Conservation (phyloP, 495 filamentous ascomycete species). For the Bathelium albidoporum region DNA sequence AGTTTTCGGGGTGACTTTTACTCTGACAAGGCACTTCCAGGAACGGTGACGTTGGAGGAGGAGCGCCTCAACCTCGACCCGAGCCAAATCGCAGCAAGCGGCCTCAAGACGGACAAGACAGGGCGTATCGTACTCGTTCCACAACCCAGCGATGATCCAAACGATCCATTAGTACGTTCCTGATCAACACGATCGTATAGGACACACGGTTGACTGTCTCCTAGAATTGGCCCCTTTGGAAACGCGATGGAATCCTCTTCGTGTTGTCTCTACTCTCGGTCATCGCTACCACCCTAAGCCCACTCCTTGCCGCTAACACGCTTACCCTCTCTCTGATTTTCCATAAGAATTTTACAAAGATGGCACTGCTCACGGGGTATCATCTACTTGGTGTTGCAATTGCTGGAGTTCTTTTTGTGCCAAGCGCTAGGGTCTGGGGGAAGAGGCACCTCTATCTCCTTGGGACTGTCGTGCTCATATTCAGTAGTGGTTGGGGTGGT, state of each 20-base stretch:
- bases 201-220: constrained; percentile 16
- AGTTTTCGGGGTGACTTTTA: background rate
- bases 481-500: constrained; percentile 72
- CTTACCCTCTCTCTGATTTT: constrained; percentile 57
- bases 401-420: constrained; percentile 72
- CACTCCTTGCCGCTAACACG: constrained; percentile 81
- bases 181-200: constrained; percentile 1
- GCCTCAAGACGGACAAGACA: constrained; percentile 26
- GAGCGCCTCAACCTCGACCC: constrained; percentile 5
- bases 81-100: constrained; percentile 5
- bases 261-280: constrained; percentile 71
- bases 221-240: constrained; percentile 86
- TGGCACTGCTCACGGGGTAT: constrained; percentile 79
- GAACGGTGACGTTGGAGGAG: constrained; percentile 20
- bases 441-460: constrained; percentile 80
- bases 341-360: constrained; percentile 48
- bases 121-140: constrained; percentile 32
- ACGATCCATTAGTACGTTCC: constrained; percentile 42
- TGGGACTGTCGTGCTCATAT: constrained; percentile 63
- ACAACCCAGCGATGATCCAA: constrained; percentile 31
- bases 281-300: constrained; percentile 67
- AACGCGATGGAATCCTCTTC: constrained; percentile 67
- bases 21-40: constrained; percentile 7
- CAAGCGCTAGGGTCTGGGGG: constrained; percentile 82
- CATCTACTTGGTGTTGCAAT: constrained; percentile 75